Conservation (phyloP, 257 asterid genomes). For the Fraxinus americana region DNA sequence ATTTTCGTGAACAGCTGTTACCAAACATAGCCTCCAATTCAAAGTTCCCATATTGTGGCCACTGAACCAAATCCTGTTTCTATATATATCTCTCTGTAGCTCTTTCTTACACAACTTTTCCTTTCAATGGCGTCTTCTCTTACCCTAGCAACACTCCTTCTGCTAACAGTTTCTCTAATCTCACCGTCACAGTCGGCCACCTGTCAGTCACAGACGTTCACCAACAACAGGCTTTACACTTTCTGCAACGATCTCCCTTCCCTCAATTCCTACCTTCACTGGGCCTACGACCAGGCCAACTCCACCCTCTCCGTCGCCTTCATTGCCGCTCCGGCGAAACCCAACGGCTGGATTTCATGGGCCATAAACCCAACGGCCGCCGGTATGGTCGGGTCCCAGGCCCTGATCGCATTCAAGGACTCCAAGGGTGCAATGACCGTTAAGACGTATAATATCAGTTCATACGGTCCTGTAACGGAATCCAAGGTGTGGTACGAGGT, state of each 20-base stretch:
- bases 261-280: slow-evolving; percentile 66
- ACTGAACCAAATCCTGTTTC: neutral
- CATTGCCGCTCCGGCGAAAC: slow-evolving; percentile 53
- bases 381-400: slow-evolving; percentile 79
- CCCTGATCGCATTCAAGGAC: slow-evolving; percentile 59
- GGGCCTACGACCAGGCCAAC: slow-evolving; percentile 45
- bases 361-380: slow-evolving; percentile 67
- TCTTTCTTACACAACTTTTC: neutral
- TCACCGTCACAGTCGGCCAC: slow-evolving; percentile 40
- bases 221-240: slow-evolving; percentile 48
- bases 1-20: no score
- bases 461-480: slow-evolving; percentile 40
- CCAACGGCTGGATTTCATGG: slow-evolving; percentile 86
- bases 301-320: slow-evolving; percentile 71
- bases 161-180: slow-evolving; percentile 24
- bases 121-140: slow-evolving; percentile 43
- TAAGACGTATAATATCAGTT: slow-evolving; percentile 47
- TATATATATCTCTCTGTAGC: no score
- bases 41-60: neutral
- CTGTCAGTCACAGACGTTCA: slow-evolving; percentile 59
- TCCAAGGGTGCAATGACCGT: slow-evolving; percentile 47
- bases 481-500: slow-evolving; percentile 65
- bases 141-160: slow-evolving; percentile 25
- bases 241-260: slow-evolving; percentile 72
- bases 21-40: no score